Percentiles rank a stretch among this genome's conserved stretches.
These are phyloP conservation scores for Fraxinus dipetala DNA, from an alignment of 305 asterid genomes.

Conservation along the genomic window DNA sequence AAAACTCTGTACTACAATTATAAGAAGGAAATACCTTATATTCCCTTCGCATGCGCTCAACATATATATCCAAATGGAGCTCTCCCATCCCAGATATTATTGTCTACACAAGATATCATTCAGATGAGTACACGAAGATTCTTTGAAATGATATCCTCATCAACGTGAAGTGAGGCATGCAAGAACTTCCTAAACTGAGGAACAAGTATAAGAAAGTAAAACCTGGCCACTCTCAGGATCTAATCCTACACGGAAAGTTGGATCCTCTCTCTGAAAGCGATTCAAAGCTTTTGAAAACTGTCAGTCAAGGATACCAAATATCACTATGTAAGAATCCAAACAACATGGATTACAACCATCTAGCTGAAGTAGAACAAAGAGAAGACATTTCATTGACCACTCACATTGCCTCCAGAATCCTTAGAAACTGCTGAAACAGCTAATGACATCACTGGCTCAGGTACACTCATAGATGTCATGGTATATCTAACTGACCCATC, in stretches of 20 bases:
- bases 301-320: constrained; percentile 24
- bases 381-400: constrained; percentile 25
- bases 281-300: constrained; percentile 99
- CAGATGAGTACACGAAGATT: constrained; percentile 20
- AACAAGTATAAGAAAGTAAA: constrained; percentile 18
- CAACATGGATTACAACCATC: constrained; percentile 6
- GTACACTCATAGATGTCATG: constrained; percentile 99
- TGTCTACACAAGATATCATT: constrained; percentile 63
- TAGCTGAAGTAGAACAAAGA: constrained; percentile 14
- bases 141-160: constrained; percentile 10
- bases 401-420: constrained; percentile 96
- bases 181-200: background rate
- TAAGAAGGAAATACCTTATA: constrained; percentile 60
- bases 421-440: constrained; percentile 93
- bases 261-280: constrained; percentile 97
- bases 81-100: constrained; percentile 99
- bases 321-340: constrained; percentile 16
- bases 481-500: constrained; percentile 94
- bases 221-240: constrained; percentile 98
- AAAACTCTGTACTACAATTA: constrained; percentile 11
- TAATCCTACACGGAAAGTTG: constrained; percentile 95
- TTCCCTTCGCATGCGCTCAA: constrained; percentile 95
- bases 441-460: constrained; percentile 99
- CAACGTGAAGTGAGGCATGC: background rate
- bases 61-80: constrained; percentile 91